Percentiles rank a stretch among this genome's conserved stretches.
phyloP scores from a whole-genome alignment of 1,284 basidiomycete genomes.

The Anthracocystis walkeri region DNA sequence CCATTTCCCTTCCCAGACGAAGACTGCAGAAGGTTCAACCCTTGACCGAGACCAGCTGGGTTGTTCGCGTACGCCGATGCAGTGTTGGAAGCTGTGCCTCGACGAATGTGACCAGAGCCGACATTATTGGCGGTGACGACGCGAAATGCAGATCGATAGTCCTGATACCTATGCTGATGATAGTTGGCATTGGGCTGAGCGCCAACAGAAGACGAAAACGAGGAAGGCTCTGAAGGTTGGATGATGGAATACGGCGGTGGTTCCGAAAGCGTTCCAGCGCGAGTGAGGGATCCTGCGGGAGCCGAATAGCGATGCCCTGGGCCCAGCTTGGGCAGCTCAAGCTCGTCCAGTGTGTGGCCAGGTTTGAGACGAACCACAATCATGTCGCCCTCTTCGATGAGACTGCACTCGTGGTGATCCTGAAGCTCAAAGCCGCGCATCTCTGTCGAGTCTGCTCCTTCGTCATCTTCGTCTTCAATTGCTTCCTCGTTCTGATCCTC shows the following conservation, averaged over 20 bases:
- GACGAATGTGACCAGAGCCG: slow-evolving; percentile 42
- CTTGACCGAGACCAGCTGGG: slow-evolving; percentile 28
- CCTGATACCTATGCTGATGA: slow-evolving; percentile 60
- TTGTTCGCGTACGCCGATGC: slow-evolving; percentile 11
- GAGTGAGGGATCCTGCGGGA: slow-evolving; percentile 45
- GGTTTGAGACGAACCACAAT: slow-evolving; percentile 58
- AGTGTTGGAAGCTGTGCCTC: slow-evolving; percentile 13
- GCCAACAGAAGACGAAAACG: slow-evolving; percentile 65
- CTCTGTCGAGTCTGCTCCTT: slow-evolving; percentile 3
- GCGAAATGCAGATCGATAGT: slow-evolving; percentile 58
- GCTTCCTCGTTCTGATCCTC: slow-evolving; percentile 12
- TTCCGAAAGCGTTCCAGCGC: slow-evolving; percentile 51
- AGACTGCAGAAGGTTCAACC: slow-evolving; percentile 29
- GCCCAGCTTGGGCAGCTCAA: slow-evolving; percentile 59
- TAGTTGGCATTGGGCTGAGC: slow-evolving; percentile 66
- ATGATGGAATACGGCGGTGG: slow-evolving; percentile 59
- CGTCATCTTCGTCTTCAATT: neutral
- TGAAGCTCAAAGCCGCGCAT: slow-evolving; percentile 58
- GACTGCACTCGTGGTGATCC: slow-evolving; percentile 66
- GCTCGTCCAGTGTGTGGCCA: slow-evolving; percentile 47
- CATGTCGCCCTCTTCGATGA: slow-evolving; percentile 66
- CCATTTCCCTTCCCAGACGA: slow-evolving; percentile 17
- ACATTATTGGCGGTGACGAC: slow-evolving; percentile 59
- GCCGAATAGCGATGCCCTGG: slow-evolving; percentile 56
- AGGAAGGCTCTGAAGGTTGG: slow-evolving; percentile 64